Base-by-base conservation (phyloP, 140 eudicot genomes). In the Erigeron philadelphicus region DNA sequence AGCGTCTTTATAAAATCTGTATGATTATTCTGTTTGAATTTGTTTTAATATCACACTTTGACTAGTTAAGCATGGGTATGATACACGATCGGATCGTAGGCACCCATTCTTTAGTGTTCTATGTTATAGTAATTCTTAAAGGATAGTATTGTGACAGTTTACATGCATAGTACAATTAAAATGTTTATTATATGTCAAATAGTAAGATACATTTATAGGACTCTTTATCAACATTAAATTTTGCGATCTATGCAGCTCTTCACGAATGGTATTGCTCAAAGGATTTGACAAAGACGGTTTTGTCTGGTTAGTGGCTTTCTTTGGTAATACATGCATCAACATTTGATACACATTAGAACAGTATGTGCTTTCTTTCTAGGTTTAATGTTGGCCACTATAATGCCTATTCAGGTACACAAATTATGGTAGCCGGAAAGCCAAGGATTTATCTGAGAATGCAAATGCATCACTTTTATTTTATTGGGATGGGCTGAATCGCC, bases 191-290 rank as follows among this genome's bases (percentile, higher is more conserved):
- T 61, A 17, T 48, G 56, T n/a, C 19, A 50, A 13, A 31, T 31
- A 31, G 38, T 31, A 2, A 31, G 38, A 31, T 31, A 31, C 2
- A 31, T 2, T 31, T 31, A 31, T 31, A 31, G 38, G 4, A 31
- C 38, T 31, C 3, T 1, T 31, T 31, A 54, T 25, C n/a, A 38
- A 56, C 49, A 56, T 49, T 66, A 66, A 31, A 43, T 49, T 49
- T 55, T 68, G 45, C 69, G 44, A 55, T 49, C 41, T 31, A 55
- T 69, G 81, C 95, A 94, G 99, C 49, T 89, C 99, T 63, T 94
- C 97, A 50, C 85, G 97, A 69, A 89, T 94, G 95, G 99, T 94
- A 50, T 79, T 87, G 84, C 89, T 94, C 74, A 87, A 94, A 84
- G 95, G 97, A 72, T 67, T 89, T 68, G 95, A 94, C 75, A 78